Percentiles rank a stretch among this genome's conserved stretches.
Evolutionary conservation across 345 rosid genomes (phyloP).

Genomic region (Euclidium syriacum): DNA sequence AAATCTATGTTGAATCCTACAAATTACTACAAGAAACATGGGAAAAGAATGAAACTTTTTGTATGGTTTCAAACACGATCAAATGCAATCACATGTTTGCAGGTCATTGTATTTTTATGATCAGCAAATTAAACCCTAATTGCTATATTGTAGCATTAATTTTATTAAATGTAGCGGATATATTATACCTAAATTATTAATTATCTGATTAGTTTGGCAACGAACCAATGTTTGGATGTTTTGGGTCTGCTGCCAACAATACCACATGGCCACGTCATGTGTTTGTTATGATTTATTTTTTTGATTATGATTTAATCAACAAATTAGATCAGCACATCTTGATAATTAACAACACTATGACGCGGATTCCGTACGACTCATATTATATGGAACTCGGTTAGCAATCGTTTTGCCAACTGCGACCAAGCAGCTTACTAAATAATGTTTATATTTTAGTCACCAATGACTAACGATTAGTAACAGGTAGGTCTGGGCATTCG

Average conservation of each 20-base stretch:
- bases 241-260: neutral
- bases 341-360: neutral
- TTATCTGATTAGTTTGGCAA: neutral
- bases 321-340: neutral
- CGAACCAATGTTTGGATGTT: neutral
- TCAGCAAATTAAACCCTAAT: neutral
- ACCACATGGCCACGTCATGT: slow-evolving; percentile 10
- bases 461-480: too few species aligned
- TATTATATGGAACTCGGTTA: too few species aligned
- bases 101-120: neutral
- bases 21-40: too few species aligned
- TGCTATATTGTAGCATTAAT: neutral
- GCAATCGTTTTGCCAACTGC: too few species aligned
- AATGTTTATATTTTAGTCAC: too few species aligned
- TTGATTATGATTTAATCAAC: neutral
- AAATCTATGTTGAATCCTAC: too few species aligned
- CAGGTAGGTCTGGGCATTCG: too few species aligned
- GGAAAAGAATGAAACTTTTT: too few species aligned
- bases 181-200: neutral
- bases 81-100: neutral
- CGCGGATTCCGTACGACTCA: neutral
- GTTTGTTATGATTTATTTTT: neutral
- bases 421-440: too few species aligned
- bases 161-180: neutral
- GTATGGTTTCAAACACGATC: too few species aligned